A percentile compares a stretch with the other conserved stretches of the same genome.
Conservation (phyloP, 73 alveolate genomes). For the Paraurostyla sp. region DNA sequence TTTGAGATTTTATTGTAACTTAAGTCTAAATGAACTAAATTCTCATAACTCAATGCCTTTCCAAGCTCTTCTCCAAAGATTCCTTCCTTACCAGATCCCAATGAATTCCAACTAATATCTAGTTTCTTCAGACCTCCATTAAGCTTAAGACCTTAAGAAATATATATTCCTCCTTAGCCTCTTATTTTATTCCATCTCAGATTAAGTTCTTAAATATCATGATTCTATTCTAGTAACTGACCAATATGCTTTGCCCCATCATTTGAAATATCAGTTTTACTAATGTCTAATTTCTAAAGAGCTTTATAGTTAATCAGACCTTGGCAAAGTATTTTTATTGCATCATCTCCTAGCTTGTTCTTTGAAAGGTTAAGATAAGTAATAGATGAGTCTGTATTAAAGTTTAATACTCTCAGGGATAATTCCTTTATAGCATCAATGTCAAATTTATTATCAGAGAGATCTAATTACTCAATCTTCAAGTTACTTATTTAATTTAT, state of each 20-base stretch:
- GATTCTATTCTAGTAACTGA: slow-evolving; percentile 21
- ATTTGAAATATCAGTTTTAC: slow-evolving; percentile 9
- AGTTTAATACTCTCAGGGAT: not conserved
- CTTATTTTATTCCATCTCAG: slow-evolving; percentile 57
- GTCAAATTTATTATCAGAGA: slow-evolving; percentile 46
- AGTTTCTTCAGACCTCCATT: slow-evolving; percentile 41
- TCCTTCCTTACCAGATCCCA: slow-evolving; percentile 61
- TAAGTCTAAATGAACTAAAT: slow-evolving; percentile 38
- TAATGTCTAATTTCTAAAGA: not conserved
- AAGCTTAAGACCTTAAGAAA: not conserved
- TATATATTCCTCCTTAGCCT: not conserved
- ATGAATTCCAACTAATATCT: slow-evolving; percentile 75
- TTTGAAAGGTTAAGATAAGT: slow-evolving; percentile 19
- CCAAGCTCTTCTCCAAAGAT: slow-evolving; percentile 43
- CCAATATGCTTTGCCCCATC: slow-evolving; percentile 55
- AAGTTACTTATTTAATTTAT: slow-evolving; percentile 5
- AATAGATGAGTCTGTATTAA: not conserved
- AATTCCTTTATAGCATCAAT: not conserved
- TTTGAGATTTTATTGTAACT: slow-evolving; percentile 16
- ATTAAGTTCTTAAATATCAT: not conserved
- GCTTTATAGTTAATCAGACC: not conserved
- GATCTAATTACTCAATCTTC: slow-evolving; percentile 15
- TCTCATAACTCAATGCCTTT: slow-evolving; percentile 35
- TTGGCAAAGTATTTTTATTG: not conserved
- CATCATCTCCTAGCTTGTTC: slow-evolving; percentile 54